These are phyloP conservation scores for Mercurialis annua DNA, from an alignment of 345 rosid species.

Conservation along the genomic window DNA sequence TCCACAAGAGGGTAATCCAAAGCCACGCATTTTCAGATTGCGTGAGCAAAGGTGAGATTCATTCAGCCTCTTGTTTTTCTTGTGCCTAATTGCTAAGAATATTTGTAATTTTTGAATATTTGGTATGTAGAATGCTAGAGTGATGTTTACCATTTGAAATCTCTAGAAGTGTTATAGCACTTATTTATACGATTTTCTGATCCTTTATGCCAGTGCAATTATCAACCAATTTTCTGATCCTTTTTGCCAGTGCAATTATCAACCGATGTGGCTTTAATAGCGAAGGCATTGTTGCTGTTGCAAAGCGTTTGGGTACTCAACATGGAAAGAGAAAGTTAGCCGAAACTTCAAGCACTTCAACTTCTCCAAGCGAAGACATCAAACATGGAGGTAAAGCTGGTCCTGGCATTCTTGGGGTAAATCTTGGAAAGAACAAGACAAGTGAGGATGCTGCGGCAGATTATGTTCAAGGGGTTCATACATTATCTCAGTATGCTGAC, in stretches of 20 bases:
- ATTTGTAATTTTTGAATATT: background rate
- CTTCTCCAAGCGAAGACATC: constrained; percentile 48
- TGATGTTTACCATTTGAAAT: constrained; percentile 1
- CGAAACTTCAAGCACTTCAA: constrained; percentile 65
- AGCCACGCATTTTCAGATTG: constrained; percentile 90
- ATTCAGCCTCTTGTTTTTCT: background rate
- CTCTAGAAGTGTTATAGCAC: constrained; percentile 7
- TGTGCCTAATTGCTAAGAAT: background rate
- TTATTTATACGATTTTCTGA: constrained; percentile 9
- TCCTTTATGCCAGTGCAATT: constrained; percentile 63
- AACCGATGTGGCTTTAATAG: constrained; percentile 96
- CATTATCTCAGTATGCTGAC: constrained; percentile 94
- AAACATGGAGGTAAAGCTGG: constrained; percentile 97
- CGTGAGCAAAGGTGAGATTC: constrained; percentile 66
- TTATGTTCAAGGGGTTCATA: constrained; percentile 98
- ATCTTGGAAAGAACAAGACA: constrained; percentile 95
- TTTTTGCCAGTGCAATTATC: constrained; percentile 72
- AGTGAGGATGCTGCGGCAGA: constrained; percentile 94
- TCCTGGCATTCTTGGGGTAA: constrained; percentile 96
- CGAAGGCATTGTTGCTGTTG: constrained; percentile 94
- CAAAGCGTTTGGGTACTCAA: constrained; percentile 93
- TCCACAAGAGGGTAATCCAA: constrained; percentile 94
- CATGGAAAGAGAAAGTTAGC: constrained; percentile 95
- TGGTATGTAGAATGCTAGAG: background rate
- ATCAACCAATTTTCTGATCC: constrained; percentile 56